Conservation (phyloP, 257 asterid species). For the Solanum paucissectum region DNA sequence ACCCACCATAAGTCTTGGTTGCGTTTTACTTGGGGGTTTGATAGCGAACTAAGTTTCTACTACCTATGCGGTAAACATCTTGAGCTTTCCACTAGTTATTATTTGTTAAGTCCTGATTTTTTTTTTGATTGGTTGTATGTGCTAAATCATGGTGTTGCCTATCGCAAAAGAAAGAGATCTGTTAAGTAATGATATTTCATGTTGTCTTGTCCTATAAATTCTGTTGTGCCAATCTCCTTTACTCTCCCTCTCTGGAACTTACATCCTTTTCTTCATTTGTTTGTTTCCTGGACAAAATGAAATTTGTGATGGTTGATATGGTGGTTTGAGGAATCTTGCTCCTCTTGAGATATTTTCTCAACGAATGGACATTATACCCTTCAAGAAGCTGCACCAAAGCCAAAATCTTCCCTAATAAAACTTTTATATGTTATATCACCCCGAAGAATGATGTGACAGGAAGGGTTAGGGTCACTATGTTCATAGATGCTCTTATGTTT, state of each 20-base stretch:
- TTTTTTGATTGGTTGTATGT: not conserved
- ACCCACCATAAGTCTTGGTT: conserved; percentile 63
- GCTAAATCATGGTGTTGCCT: not conserved
- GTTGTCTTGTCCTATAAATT: not conserved
- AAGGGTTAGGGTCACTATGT: not conserved
- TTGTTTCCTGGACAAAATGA: not conserved
- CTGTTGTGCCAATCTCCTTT: not conserved
- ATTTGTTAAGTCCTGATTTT: not conserved
- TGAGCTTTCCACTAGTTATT: not conserved
- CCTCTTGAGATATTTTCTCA: not conserved
- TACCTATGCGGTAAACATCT: conserved; percentile 70
- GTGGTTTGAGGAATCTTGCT: not conserved
- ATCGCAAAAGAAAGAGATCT: not conserved
- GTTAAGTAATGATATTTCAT: not conserved
- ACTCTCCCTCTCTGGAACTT: not conserved
- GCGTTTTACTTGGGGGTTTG: conserved; percentile 73
- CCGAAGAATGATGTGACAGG: not conserved
- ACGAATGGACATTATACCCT: not conserved
- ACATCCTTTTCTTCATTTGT: not conserved
- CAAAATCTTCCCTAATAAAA: not conserved
- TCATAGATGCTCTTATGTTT: not conserved
- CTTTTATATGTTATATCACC: not conserved
- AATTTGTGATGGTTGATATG: not conserved
- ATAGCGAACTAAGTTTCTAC: conserved; percentile 68
- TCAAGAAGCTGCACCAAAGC: not conserved